Evolutionary conservation across 2,329 filamentous ascomycete species (phyloP), one percentile per base, ranked within the genome.

Genomic region (Sporothrix globosa): DNA sequence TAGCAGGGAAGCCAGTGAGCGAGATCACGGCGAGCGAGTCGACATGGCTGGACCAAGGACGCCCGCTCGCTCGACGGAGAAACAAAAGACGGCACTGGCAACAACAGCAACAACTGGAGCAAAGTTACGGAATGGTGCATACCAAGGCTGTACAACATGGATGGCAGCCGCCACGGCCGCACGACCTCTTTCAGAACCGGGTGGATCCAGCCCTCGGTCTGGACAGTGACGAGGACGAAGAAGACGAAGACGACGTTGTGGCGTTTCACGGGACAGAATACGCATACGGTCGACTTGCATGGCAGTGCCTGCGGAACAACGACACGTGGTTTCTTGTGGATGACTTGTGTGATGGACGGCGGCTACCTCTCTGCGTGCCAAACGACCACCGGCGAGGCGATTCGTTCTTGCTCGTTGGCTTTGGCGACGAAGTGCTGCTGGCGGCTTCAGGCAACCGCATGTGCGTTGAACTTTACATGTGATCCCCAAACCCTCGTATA

Each of bases 211-310:
- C 21, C 34, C n/a, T 27, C 34, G 50, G 66, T 7, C 11, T 34
- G 30, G 30, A 63, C 34, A 53, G 52, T 17, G 52, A 69, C 19
- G 44, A 54, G 14, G 39, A 56, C 27, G 41, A 70, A 24, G 30
- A 50, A 7, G 53, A 39, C 6, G 17, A 65, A 7, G 39, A 65
- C 5, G 17, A 60, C 11, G 1, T 4, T 2, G 19, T 61, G 4
- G 24, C 46, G 1, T 71, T 67, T 30, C 44, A 44, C 19, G 30
- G 56, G 7, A 58, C 63, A 39, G 66, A 72, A 3, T 74, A 73
- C 48, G 66, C 72, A 17, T 27, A 75, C 39, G 74, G 74, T 11
- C 69, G 72, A 4, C 39, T 75, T 3, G 69, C 68, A 1, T 75
- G 73, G 73, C 66, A 73, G 61, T 46, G 14, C 46, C 58, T 72